Conservation (phyloP, 2,329 filamentous ascomycete species). For the Neofusicoccum laricinum region DNA sequence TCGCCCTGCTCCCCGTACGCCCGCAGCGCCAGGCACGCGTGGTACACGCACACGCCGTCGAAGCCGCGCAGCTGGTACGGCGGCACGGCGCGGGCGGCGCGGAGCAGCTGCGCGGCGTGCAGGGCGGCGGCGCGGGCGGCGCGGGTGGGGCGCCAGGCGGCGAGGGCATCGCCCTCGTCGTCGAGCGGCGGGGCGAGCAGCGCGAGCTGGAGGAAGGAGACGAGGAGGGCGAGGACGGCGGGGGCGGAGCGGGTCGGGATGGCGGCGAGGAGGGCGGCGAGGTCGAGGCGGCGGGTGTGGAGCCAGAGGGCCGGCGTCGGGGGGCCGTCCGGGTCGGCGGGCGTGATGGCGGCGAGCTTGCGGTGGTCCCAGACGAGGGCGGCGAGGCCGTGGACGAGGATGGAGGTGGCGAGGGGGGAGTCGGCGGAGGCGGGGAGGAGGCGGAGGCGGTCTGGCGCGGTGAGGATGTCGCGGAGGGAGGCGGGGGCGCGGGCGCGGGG, state of each 20-base stretch:
- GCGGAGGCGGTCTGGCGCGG: background rate
- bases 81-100: conserved; percentile 55
- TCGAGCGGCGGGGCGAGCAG: conserved; percentile 61
- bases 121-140: conserved; percentile 61
- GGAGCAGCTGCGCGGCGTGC: conserved; percentile 66
- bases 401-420: conserved; percentile 39
- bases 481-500: conserved; percentile 19
- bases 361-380: conserved; percentile 5
- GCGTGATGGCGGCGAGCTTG: background rate
- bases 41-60: conserved; percentile 65
- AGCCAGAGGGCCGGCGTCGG: conserved; percentile 22
- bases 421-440: conserved; percentile 52
- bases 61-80: conserved; percentile 60
- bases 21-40: conserved; percentile 67
- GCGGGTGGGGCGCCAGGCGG: conserved; percentile 56
- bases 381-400: conserved; percentile 1
- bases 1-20: background rate
- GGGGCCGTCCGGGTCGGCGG: conserved; percentile 14
- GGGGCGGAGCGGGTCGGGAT: conserved; percentile 40
- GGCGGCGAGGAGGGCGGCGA: background rate
- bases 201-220: conserved; percentile 59
- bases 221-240: conserved; percentile 26
- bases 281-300: conserved; percentile 21
- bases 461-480: background rate
- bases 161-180: conserved; percentile 62